Evolutionary conservation across 768 basidiomycete species (phyloP).

Genomic region (Trametopsis cervina): DNA sequence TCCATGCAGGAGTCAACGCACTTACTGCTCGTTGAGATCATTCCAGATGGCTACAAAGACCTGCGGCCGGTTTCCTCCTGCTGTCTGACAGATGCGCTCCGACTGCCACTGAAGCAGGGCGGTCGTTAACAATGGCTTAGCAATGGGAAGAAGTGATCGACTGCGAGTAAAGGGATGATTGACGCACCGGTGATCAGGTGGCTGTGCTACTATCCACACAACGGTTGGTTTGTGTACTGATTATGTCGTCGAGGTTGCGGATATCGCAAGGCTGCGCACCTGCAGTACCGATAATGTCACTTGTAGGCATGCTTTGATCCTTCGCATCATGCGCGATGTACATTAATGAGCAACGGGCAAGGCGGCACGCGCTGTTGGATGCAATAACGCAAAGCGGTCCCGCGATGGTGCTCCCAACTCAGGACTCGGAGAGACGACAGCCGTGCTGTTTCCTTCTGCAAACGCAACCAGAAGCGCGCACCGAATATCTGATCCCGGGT

Average conservation of each 20-base stretch:
- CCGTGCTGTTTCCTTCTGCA: too few species aligned
- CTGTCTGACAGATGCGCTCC: background rate
- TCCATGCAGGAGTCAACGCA: background rate
- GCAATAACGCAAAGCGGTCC: too few species aligned
- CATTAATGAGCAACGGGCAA: too few species aligned
- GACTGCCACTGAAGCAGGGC: background rate
- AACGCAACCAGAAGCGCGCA: too few species aligned
- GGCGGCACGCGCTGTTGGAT: too few species aligned
- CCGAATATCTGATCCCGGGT: too few species aligned
- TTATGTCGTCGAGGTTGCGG: background rate
- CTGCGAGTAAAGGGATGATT: background rate
- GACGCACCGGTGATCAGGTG: constrained; percentile 6
- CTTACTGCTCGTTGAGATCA: background rate
- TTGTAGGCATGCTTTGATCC: too few species aligned
- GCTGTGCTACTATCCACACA: constrained; percentile 1
- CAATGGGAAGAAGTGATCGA: background rate
- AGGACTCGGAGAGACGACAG: too few species aligned
- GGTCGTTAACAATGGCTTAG: background rate
- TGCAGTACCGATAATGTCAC: too few species aligned
- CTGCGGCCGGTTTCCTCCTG: background rate
- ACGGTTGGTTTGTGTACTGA: background rate
- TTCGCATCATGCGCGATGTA: too few species aligned
- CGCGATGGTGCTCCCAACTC: too few species aligned
- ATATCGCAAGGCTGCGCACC: background rate
- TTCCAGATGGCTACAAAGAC: background rate